Evolutionary conservation across 1,284 basidiomycete species (phyloP).

Genomic region (Pterula multifida): DNA sequence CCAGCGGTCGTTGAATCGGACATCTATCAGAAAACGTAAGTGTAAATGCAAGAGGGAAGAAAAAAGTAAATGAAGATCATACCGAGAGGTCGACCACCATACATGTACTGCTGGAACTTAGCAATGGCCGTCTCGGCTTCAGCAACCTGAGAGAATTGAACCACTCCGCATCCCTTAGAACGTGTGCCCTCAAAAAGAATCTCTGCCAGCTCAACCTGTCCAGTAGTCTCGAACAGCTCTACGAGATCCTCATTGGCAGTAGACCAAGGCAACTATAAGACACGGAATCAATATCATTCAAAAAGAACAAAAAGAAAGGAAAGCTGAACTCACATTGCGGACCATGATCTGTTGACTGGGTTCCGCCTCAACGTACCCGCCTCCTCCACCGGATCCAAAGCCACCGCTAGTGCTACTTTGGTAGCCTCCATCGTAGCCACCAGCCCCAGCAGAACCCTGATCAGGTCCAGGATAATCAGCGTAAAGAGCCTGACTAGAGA

Average conservation of each 20-base stretch:
- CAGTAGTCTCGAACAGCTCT: slow-evolving; percentile 96
- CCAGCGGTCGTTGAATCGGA: slow-evolving; percentile 87
- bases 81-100: slow-evolving; percentile 83
- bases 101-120: slow-evolving; percentile 88
- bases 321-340: slow-evolving; percentile 72
- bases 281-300: neutral
- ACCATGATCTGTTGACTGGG: slow-evolving; percentile 97
- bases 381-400: slow-evolving; percentile 25
- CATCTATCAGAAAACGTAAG: slow-evolving; percentile 36
- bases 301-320: slow-evolving; percentile 1
- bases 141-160: slow-evolving; percentile 80
- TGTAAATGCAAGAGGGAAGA: slow-evolving; percentile 1
- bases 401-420: slow-evolving; percentile 23
- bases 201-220: slow-evolving; percentile 88
- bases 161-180: slow-evolving; percentile 89
- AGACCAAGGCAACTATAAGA: slow-evolving; percentile 82
- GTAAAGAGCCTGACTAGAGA: slow-evolving; percentile 69
- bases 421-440: slow-evolving; percentile 17
- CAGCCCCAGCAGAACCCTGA: slow-evolving; percentile 36
- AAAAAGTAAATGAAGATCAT: slow-evolving; percentile 17
- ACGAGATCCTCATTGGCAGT: slow-evolving; percentile 98
- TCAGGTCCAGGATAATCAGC: slow-evolving; percentile 75
- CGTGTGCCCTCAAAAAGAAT: slow-evolving; percentile 85
- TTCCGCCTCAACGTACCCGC: slow-evolving; percentile 40
- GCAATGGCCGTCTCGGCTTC: slow-evolving; percentile 94